Base-by-base conservation (phyloP, 352 stramenopile genomes). In the Pythium coloratum region DNA sequence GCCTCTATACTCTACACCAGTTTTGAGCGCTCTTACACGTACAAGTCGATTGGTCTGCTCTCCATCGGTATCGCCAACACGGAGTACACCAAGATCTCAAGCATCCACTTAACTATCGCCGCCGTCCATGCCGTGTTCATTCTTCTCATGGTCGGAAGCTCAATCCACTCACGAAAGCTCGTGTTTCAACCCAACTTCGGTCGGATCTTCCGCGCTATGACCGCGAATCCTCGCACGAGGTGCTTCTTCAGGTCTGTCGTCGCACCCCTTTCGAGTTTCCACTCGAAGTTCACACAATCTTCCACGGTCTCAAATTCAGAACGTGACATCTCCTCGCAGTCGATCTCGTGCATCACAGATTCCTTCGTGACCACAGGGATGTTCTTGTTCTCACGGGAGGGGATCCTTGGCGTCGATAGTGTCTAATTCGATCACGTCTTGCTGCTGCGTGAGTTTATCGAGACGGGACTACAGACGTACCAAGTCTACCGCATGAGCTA, bases 401-500 rank as follows among this genome's bases (percentile, higher is more conserved):
- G 58, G 1, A 16, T 64, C 8, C 28, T 64, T 6, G 58, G 58
- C 6, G 58, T 64, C 10, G 46, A 64, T 2, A 55, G 26, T 30
- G 16, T 28, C 16, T 56, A 64, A 14, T 55, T 64, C 13, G 58
- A 64, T 16, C 4, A 55, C 20, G 10, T 64, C 24, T 10, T 46
- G 13, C 7, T 55, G 32, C 5, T 56, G 1, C 58, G 58, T 3
- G 58, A 64, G 30, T 24, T 55, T 3, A 12, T 64, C 5, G 58
- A 64, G 18, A 64, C 58, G 2, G 24, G 5, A 5, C 58, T 64
- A 12, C 58, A 64, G 40, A 56, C 26, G 2, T 34, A 56, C 44
- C 58, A 64, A 46, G 58, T 28, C 1, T 64, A 49, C 58, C 42
- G 42, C 24, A 55, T 64, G 58, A 55, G n/a, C 7, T 24, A 32